These are phyloP conservation scores for Leccinum solheimii DNA, from an alignment of 1,284 basidiomycete genomes.

Conservation along the genomic window DNA sequence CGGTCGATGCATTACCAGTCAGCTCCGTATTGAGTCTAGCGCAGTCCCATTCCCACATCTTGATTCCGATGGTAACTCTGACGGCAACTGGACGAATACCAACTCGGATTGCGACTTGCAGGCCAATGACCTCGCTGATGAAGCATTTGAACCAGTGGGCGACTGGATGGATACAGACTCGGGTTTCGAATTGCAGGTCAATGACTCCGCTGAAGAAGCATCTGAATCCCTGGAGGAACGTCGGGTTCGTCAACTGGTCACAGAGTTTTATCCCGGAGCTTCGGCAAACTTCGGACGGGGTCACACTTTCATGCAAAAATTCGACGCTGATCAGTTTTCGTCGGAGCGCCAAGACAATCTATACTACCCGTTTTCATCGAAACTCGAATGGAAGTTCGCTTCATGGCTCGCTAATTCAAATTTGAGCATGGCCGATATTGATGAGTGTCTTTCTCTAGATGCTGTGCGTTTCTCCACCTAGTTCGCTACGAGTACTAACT, in stretches of 20 bases:
- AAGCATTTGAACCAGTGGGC: not conserved
- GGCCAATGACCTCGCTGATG: not conserved
- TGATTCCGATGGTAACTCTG: too few species aligned
- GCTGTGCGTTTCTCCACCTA: not conserved
- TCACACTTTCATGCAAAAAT: not conserved
- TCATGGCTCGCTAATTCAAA: not conserved
- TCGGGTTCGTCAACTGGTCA: not conserved
- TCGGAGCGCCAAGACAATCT: not conserved
- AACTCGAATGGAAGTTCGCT: not conserved
- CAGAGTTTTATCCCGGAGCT: not conserved
- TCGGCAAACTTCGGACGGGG: not conserved
- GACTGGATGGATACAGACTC: too few species aligned
- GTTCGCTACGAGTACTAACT: not conserved
- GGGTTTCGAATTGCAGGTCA: too few species aligned
- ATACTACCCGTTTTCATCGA: not conserved
- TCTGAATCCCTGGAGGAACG: not conserved
- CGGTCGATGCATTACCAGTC: not conserved
- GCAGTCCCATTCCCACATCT: too few species aligned
- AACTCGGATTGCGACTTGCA: too few species aligned
- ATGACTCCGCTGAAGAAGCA: not conserved
- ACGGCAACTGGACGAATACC: too few species aligned
- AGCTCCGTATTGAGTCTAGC: not conserved
- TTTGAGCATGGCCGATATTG: not conserved
- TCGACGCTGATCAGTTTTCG: not conserved
- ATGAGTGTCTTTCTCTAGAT: not conserved